phyloP scores from a whole-genome alignment of 192 early-diverging fungal genomes.

The Powellomyces hirtus region DNA sequence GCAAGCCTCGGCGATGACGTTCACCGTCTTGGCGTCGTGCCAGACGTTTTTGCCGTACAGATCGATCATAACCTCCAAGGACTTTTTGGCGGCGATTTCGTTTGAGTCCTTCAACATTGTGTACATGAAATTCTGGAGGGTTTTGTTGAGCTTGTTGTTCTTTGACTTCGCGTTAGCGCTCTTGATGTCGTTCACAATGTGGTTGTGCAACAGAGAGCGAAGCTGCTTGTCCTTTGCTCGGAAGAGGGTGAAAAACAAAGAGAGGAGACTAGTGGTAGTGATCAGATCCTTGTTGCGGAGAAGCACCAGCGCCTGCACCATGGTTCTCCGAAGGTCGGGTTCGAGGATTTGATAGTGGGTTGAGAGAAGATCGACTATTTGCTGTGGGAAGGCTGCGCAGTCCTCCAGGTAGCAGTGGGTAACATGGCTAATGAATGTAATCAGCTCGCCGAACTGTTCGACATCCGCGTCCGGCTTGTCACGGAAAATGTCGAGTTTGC shows the following conservation, averaged over 20 bases:
- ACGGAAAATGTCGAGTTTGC: conserved; percentile 80
- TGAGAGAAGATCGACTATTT: conserved; percentile 80
- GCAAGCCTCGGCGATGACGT: conserved; percentile 96
- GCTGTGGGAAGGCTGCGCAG: conserved; percentile 71
- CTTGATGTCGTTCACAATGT: conserved; percentile 96
- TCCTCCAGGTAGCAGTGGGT: conserved; percentile 84
- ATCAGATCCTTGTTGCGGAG: conserved; percentile 83
- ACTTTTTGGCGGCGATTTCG: conserved; percentile 92
- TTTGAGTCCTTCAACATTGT: conserved; percentile 78
- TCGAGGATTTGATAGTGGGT: conserved; percentile 79
- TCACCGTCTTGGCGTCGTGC: conserved; percentile 98
- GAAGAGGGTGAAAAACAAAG: conserved; percentile 96
- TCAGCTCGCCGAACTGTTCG: conserved; percentile 81
- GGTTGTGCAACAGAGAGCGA: conserved; percentile 81
- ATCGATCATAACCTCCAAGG: conserved; percentile 95
- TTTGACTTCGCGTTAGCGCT: conserved; percentile 86
- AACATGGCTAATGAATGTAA: conserved; percentile 89
- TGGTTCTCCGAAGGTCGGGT: conserved; percentile 76
- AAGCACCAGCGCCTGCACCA: conserved; percentile 89
- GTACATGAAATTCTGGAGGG: conserved; percentile 97
- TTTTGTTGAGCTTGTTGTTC: conserved; percentile 98
- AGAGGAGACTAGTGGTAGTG: conserved; percentile 59
- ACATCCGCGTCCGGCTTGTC: conserved; percentile 74
- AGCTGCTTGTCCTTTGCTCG: conserved; percentile 90
- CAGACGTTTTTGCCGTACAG: conserved; percentile 96